A percentile compares a stretch with the other conserved stretches of the same genome.
Evolutionary conservation across 805 yeast genomes (phyloP).

Genomic region (Scheffersomyces ergatensis): DNA sequence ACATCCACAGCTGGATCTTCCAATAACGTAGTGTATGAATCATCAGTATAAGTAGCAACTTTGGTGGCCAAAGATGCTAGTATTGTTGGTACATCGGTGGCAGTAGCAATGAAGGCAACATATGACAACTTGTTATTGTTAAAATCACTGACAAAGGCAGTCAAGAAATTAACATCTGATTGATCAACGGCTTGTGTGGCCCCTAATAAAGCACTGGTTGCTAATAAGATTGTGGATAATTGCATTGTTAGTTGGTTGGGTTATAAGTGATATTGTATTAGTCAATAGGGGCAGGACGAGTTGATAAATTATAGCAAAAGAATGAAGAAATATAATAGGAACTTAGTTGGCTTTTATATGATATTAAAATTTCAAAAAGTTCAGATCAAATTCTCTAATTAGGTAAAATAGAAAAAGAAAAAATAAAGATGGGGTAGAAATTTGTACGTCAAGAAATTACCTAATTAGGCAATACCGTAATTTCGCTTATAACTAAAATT

Average conservation of each 20-base stretch:
- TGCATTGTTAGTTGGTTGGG: slow-evolving; percentile 19
- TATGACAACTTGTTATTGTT: slow-evolving; percentile 23
- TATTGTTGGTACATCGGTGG: slow-evolving; percentile 22
- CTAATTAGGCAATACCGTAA: too few species aligned
- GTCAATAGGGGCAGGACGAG: too few species aligned
- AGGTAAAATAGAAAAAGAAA: too few species aligned
- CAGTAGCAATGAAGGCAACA: slow-evolving; percentile 23
- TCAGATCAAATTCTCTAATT: too few species aligned
- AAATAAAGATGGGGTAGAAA: too few species aligned
- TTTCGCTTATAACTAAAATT: too few species aligned
- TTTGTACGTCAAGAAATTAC: too few species aligned
- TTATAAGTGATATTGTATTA: too few species aligned
- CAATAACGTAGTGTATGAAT: slow-evolving; percentile 36
- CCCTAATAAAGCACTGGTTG: slow-evolving; percentile 13
- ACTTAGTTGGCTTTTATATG: too few species aligned
- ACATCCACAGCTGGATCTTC: slow-evolving; percentile 21
- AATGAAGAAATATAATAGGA: too few species aligned
- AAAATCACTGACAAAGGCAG: slow-evolving; percentile 36
- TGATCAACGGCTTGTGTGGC: slow-evolving; percentile 14
- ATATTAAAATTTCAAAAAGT: too few species aligned
- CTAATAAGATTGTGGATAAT: slow-evolving; percentile 9
- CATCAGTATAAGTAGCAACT: slow-evolving; percentile 32
- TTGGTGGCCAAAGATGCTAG: slow-evolving; percentile 25
- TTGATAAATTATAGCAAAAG: too few species aligned
- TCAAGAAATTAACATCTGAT: slow-evolving; percentile 26